Conservation (phyloP, 2,329 filamentous ascomycete species). For the Ophiostoma ips region DNA sequence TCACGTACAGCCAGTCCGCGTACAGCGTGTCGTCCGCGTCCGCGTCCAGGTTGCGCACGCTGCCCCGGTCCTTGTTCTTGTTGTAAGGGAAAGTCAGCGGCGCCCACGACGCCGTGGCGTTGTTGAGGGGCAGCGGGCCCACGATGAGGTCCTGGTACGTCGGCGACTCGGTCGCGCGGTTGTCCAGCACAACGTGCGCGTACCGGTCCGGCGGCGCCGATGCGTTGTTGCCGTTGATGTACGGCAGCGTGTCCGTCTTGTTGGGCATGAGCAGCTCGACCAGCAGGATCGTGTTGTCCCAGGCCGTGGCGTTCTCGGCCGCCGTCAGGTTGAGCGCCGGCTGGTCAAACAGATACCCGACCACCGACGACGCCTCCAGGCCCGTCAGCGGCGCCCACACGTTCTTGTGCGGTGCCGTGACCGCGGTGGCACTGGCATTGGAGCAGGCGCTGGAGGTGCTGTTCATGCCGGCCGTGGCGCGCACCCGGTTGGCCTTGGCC, state of each 20-base stretch:
- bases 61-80: conserved; percentile 25
- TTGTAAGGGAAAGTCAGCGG: conserved; percentile 30
- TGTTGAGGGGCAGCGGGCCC: conserved; percentile 32
- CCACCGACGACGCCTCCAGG: conserved; percentile 24
- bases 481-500: conserved; percentile 6
- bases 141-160: conserved; percentile 31
- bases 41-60: conserved; percentile 27
- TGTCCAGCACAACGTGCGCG: conserved; percentile 29
- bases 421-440: conserved; percentile 10
- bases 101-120: conserved; percentile 23
- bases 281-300: conserved; percentile 24
- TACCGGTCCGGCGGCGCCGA: conserved; percentile 25
- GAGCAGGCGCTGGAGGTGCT: conserved; percentile 11
- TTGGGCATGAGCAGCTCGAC: conserved; percentile 31
- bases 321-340: conserved; percentile 25
- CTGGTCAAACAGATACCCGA: conserved; percentile 26
- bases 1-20: conserved; percentile 22
- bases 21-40: conserved; percentile 20
- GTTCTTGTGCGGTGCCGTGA: conserved; percentile 27
- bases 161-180: conserved; percentile 24
- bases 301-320: conserved; percentile 20
- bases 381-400: conserved; percentile 26
- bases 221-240: conserved; percentile 25
- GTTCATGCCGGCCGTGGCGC: neutral
- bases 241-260: conserved; percentile 33